Base-by-base conservation (phyloP, 441 rosid genomes). In the Adansonia rubrostipa region DNA sequence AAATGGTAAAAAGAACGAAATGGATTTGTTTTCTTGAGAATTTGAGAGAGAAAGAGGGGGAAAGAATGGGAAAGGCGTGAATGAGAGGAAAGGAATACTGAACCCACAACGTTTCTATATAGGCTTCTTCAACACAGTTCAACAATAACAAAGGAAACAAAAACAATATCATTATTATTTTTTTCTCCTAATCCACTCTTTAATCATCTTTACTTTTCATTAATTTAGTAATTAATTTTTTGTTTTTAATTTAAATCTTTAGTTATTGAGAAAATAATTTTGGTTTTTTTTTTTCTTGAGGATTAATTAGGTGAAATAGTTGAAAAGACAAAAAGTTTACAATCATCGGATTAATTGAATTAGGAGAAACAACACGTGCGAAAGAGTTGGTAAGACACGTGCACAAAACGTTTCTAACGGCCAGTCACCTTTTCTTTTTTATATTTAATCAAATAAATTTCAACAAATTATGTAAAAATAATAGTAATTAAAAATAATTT, bases 51-150 rank as follows among this genome's bases (percentile, higher is more conserved):
- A 42, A 24, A 72, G 19, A 17, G 2, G 40, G 9, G 42, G 3
- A 28, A 28, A 19, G 40, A 56, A 58, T 73, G 75, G 36, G 6
- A 77, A 15, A 22, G 57, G 63, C 72, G 69, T 56, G 69, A 36
- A 19, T 28, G 40, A 67, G 78, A 51, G 65, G 66, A 28, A 47
- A 73, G 36, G 61, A 53, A 76, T 68, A 68, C n/a, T 47, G 58
- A 71, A 75, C 1, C 50, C 73, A 71, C 53, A 53, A 67, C 44
- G 76, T 28, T 33, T 71, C 61, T 20, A 0, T 45, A 20, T 68
- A 45, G 2, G 54, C 54, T 68, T 11, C 73, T 19, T 68, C 61
- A 9, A 71, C 62, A 28, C 33, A 28, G 45, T 11, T 24, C 47
- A 15, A 56, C 20, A 45, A 45, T 1, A 5, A 61, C 6, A 6